Base-by-base conservation (phyloP, 371 early-diverging fungal genomes). In the Actinomucor elegans region DNA sequence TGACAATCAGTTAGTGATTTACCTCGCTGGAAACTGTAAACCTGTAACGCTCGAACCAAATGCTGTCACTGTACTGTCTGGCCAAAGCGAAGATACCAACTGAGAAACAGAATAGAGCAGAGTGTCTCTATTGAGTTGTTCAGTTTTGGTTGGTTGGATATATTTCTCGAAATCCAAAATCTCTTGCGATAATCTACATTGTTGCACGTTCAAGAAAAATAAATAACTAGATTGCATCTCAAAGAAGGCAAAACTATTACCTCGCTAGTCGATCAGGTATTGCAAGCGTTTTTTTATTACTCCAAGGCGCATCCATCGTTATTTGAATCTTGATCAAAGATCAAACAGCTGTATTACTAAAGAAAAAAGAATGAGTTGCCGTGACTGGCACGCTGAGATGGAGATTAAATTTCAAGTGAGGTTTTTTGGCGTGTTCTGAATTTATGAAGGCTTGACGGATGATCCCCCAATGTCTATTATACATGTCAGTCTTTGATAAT, bases 281-380 rank as follows among this genome's bases (percentile, higher is more conserved):
- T 15, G 23, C 23, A 9, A 63, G 49, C 0, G 53, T 50, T 3
- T 53, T 47, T 31, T 40, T 48, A 24, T n/a, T 35, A 35, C 52
- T 57, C 64, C 64, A 63, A 32, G 64, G 64, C 23, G 63, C 37
- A 37, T 51, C 47, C 61, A 61, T 61, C n/a, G n/a, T n/a, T n/a
- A n/a, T n/a, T n/a, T n/a, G n/a, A n/a, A n/a, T n/a, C n/a, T n/a
- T n/a, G n/a, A n/a, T n/a, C n/a, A n/a, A n/a, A n/a, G n/a, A n/a
- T n/a, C n/a, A n/a, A n/a, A n/a, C n/a, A n/a, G n/a, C n/a, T n/a
- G n/a, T n/a, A n/a, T n/a, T n/a, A 50, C 4, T 14, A 7, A 40
- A 40, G 40, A 45, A 32, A 32, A 45, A 31, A 26, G 38, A 49
- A 37, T n/a, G n/a, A n/a, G n/a, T n/a, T n/a, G n/a, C n/a, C n/a